Evolutionary conservation across 169 alveolate species (phyloP).

Genomic region (Plasmodium falciparum): DNA sequence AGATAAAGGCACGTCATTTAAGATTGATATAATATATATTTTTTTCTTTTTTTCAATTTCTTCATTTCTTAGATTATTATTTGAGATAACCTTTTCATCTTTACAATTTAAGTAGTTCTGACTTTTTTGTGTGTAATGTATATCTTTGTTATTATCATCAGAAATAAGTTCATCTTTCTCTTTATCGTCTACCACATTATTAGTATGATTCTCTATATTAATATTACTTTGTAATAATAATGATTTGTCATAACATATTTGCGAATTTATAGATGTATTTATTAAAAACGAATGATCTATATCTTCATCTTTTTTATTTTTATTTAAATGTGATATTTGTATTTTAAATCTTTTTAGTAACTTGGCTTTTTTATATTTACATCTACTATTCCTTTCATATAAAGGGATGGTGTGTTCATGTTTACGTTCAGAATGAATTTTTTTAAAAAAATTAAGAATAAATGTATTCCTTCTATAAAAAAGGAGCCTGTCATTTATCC

Average conservation of each 20-base stretch:
- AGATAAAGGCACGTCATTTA: neutral
- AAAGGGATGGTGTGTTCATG: slow-evolving; percentile 42
- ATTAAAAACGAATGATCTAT: neutral
- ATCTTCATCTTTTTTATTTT: slow-evolving; percentile 6
- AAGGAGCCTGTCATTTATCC: too few species aligned
- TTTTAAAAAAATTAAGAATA: neutral
- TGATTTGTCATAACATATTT: neutral
- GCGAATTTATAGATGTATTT: neutral
- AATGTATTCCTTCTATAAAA: neutral
- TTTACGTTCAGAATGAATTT: neutral
- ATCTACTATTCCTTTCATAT: slow-evolving; percentile 70
- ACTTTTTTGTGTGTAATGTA: neutral
- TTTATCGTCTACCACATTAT: neutral
- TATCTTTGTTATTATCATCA: neutral
- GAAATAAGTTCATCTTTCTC: neutral
- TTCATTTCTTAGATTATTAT: neutral
- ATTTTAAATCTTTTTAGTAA: slow-evolving; percentile 21
- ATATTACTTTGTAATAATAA: neutral
- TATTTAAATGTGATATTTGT: slow-evolving; percentile 16
- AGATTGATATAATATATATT: neutral
- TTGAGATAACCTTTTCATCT: neutral
- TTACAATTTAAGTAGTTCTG: neutral
- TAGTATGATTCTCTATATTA: neutral
- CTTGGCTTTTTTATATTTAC: slow-evolving; percentile 40
- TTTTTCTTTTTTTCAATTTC: too few species aligned